Evolutionary conservation across 345 rosid genomes (phyloP), one percentile per base, ranked within the genome.

Genomic region (Diplotaxis tenuifolia): DNA sequence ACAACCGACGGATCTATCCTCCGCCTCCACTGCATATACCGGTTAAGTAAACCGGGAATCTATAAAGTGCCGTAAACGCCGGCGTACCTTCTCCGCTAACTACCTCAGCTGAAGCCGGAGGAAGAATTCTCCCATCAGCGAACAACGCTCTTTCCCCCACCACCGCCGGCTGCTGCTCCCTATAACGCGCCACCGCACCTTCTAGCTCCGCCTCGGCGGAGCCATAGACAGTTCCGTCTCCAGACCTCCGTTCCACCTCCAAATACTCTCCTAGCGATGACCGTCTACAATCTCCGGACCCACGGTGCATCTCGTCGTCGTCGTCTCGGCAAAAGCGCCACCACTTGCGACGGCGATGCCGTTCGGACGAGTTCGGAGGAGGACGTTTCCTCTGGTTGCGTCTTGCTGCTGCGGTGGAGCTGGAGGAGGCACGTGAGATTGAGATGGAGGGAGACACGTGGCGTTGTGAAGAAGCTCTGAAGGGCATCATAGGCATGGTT

Each of bases 241-340:
- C 96, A 36, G 85, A 89, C 80, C 96, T 84, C 77, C 98, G 64
- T 75, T 93, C 98, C 47, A 91, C 93, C 84, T 91, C 98, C 8
- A 93, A 79, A 76, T 88, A 93, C 79, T 93, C 97, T 0, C 90
- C 96, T 3, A 93, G 87, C 5, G 98, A 93, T 4, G 94, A 88
- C 29, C 92, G 88, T 68, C 81, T 87, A 2, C 83, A 79, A 32
- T 77, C 73, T 55, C 71, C 76, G n/a, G 72, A 11, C 1, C 11
- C 56, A 23, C 63, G 72, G 68, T 71, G 72, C 25, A 38, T 25
- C 15, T 32, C 79, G 47, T 34, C 57, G 19, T 47, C 88, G 11
- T 79, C 81, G 75, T 89, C 96, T 42, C 91, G 63, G 82, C 98
- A 93, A 5, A 93, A 84, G 19, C 90, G 80, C 94, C 96, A 89